Conservation (phyloP, 2,329 filamentous ascomycete genomes). For the Aspergillus pseudonomiae region DNA sequence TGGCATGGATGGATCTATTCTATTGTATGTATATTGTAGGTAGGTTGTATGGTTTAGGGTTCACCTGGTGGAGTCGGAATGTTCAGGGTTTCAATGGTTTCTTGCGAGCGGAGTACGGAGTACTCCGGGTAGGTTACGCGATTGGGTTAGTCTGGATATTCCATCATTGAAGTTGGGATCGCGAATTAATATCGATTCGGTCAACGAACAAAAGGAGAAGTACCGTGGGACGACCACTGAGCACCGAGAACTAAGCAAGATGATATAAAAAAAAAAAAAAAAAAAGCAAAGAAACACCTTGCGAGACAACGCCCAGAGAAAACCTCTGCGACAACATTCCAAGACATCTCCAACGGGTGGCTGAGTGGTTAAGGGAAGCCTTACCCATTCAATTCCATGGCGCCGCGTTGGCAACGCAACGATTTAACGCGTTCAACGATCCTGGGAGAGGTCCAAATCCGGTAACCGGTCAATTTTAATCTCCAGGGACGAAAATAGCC, state of each 20-base stretch:
- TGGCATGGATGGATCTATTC: no score
- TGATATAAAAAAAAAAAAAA: not conserved
- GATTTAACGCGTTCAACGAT: not conserved
- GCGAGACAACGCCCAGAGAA: not conserved
- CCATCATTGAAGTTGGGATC: not conserved
- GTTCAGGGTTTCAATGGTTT: no score
- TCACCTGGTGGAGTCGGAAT: no score
- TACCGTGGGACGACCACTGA: not conserved
- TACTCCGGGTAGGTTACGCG: not conserved
- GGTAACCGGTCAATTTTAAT: not conserved
- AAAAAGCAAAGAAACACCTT: not conserved
- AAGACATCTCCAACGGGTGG: not conserved
- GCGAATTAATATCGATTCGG: not conserved
- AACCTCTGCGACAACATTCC: not conserved
- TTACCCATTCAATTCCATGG: not conserved
- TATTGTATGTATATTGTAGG: no score
- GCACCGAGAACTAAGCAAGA: not conserved
- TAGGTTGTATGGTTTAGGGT: no score
- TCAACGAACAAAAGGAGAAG: not conserved
- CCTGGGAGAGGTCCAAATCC: not conserved
- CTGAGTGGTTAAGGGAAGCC: not conserved
- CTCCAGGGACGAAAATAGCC: not conserved
- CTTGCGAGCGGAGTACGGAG: no score
- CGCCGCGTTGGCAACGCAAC: not conserved
- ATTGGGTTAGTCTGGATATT: not conserved